These are phyloP conservation scores for Volutella citrinella DNA, from an alignment of 2,329 filamentous ascomycete species.

Conservation along the genomic window DNA sequence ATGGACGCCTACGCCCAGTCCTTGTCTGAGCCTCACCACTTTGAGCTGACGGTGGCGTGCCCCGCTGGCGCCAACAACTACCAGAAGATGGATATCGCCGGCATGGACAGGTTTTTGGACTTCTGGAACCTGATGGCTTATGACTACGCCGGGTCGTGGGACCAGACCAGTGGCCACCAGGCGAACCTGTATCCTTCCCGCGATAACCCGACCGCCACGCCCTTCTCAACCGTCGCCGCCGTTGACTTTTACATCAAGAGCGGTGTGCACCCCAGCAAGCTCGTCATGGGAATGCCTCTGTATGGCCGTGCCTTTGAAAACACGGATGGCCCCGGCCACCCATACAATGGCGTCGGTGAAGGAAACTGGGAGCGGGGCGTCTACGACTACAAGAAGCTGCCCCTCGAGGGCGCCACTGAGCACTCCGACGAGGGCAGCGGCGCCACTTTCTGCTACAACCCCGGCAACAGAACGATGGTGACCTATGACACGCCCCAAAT, in stretches of 20 bases:
- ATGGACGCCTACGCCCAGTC: constrained; percentile 55
- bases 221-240: constrained; percentile 72
- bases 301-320: constrained; percentile 84
- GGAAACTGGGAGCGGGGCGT: constrained; percentile 84
- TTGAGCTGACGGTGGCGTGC: constrained; percentile 63
- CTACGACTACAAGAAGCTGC: constrained; percentile 85
- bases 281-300: constrained; percentile 87
- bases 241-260: constrained; percentile 66
- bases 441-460: constrained; percentile 77
- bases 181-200: constrained; percentile 69
- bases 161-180: constrained; percentile 68
- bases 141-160: constrained; percentile 85
- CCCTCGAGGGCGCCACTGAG: constrained; percentile 64
- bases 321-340: constrained; percentile 69
- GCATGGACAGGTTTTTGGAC: constrained; percentile 65
- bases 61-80: constrained; percentile 63
- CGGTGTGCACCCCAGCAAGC: constrained; percentile 66
- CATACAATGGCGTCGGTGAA: constrained; percentile 69
- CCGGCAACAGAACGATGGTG: constrained; percentile 62
- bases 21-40: constrained; percentile 45
- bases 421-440: constrained; percentile 59
- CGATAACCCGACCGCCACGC: constrained; percentile 62
- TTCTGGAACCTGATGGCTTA: constrained; percentile 88
- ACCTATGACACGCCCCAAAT: constrained; percentile 74
- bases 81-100: constrained; percentile 57